Conservation (phyloP, 768 basidiomycete species). For the Scleroderma citrinum region DNA sequence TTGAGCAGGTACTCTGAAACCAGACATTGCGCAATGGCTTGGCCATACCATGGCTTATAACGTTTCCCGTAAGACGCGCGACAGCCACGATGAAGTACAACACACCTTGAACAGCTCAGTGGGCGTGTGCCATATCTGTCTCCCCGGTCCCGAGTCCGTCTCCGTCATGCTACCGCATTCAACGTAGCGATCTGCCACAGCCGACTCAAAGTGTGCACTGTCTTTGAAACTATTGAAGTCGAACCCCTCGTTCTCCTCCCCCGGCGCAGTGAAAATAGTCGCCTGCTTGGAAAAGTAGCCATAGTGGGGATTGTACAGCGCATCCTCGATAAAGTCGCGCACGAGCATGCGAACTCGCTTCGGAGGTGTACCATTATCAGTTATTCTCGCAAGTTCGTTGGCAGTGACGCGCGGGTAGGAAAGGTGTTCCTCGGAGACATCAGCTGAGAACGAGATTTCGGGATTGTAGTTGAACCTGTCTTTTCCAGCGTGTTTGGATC, state of each 20-base stretch:
- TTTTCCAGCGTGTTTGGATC: constrained; percentile 8
- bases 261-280: constrained; percentile 71
- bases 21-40: constrained; percentile 83
- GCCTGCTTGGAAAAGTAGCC: constrained; percentile 96
- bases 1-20: constrained; percentile 90
- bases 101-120: constrained; percentile 93
- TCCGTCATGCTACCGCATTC: constrained; percentile 56
- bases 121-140: constrained; percentile 98
- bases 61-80: constrained; percentile 7
- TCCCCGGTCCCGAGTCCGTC: constrained; percentile 63
- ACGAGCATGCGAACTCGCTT: constrained; percentile 86
- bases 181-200: constrained; percentile 72
- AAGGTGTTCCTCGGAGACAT: constrained; percentile 39
- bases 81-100: background rate
- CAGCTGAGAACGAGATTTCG: constrained; percentile 47
- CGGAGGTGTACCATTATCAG: constrained; percentile 53
- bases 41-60: constrained; percentile 89
- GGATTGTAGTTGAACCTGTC: constrained; percentile 81
- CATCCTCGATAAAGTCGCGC: constrained; percentile 95
- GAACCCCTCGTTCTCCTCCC: constrained; percentile 41
- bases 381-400: constrained; percentile 50
- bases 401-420: constrained; percentile 61
- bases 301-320: constrained; percentile 94
- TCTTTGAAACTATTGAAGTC: constrained; percentile 66
- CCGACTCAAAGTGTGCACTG: constrained; percentile 71